Evolutionary conservation across 768 basidiomycete species (phyloP), one percentile per base, ranked within the genome.

Genomic region (Ramaria sp.): DNA sequence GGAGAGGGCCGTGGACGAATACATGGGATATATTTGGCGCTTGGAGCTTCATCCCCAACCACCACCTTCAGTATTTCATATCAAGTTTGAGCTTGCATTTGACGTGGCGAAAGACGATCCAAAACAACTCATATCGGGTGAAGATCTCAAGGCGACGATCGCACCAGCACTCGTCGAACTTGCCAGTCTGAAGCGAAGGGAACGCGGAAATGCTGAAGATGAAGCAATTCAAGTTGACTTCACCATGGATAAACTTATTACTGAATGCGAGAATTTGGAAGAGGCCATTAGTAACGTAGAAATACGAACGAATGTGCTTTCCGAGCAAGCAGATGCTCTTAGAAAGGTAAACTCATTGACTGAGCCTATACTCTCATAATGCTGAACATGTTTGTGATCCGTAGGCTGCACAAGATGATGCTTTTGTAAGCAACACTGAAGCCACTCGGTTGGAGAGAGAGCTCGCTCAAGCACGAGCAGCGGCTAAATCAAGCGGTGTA

Each of bases 171-270:
- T 95, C 27, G 81, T 76, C 56, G 70, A 74, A 3, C 73, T 88
- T 42, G 84, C 85, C 3, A 88, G 92, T 66, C 71, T 75, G 44
- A 85, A 83, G 63, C 73, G 89, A 53, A 73, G 75, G 32, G 81
- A 88, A 59, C 76, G 81, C 25, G 83, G 83, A 8, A 66, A 75
- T 22, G 68, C 90, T 50, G 86, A 90, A 68, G 87, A 79, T 57
- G 85, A 88, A 58, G 77, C 80, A 42, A 85, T 93, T 59, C 80
- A 78, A 60, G 77, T 90, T 25, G 89, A 93, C 57, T 79, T 94
- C 60, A 85, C 88, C 57, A 77, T 90, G 9, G 92, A 95, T 63
- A 78, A 85, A 60, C 68, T 89, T 50, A 78, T 75, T 0, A 69
- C 82, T 52, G 82, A 87, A 57, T 88, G 86, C 62, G 90, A 94